Evolutionary conservation across 495 filamentous ascomycete genomes (phyloP).

Genomic region (Neurospora cerealis): DNA sequence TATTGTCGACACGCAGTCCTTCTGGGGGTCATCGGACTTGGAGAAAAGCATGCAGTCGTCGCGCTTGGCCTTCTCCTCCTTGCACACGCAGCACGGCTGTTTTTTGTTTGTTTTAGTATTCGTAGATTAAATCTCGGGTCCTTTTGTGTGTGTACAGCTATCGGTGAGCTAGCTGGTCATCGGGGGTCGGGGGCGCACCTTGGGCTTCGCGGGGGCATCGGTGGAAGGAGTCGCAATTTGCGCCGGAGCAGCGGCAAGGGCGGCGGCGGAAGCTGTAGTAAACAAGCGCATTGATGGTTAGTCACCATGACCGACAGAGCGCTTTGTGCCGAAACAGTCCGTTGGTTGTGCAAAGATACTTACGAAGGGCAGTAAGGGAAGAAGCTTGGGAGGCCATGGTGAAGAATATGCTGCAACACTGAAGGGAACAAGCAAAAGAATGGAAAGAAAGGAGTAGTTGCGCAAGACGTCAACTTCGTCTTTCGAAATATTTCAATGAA

Average conservation of each 20-base stretch:
- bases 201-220: constrained; percentile 32
- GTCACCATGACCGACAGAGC: background rate
- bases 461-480: background rate
- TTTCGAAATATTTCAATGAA: background rate
- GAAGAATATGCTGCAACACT: background rate
- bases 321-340: background rate
- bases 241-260: constrained; percentile 14
- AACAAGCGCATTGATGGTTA: background rate
- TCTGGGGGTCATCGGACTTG: constrained; percentile 61
- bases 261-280: constrained; percentile 18
- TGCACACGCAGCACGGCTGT: constrained; percentile 96
- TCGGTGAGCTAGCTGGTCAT: background rate
- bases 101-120: background rate
- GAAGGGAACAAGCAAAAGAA: background rate
- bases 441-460: background rate
- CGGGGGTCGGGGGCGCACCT: constrained; percentile 20
- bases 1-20: constrained; percentile 71
- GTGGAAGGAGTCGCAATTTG: constrained; percentile 10
- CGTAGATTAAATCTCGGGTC: background rate
- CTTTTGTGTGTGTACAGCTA: background rate
- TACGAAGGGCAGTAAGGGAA: background rate
- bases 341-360: background rate
- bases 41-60: constrained; percentile 99
- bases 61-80: constrained; percentile 78
- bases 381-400: constrained; percentile 25